Conservation (phyloP, 768 basidiomycete genomes). For the Multifurca ochricompacta region DNA sequence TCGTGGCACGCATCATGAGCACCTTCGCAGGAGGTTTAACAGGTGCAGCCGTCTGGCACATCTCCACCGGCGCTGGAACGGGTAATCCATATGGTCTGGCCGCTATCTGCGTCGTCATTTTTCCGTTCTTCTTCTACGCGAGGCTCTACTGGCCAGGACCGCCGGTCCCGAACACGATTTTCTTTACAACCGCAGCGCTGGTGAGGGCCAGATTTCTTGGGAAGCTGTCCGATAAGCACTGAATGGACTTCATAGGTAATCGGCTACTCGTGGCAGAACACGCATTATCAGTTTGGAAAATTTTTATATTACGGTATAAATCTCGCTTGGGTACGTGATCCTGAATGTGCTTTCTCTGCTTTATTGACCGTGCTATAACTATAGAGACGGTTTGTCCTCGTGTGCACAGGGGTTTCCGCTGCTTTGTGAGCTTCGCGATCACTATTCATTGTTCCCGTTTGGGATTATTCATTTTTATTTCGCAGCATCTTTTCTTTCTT, state of each 20-base stretch:
- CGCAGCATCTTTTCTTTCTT: slow-evolving; percentile 58
- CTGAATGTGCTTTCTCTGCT: not conserved
- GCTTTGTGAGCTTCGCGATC: slow-evolving; percentile 51
- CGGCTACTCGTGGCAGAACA: slow-evolving; percentile 68
- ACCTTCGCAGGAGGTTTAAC: slow-evolving; percentile 60
- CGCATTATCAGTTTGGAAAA: slow-evolving; percentile 37
- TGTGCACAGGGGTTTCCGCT: slow-evolving; percentile 61
- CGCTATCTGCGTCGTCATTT: slow-evolving; percentile 57
- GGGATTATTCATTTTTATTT: not conserved
- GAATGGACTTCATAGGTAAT: slow-evolving; percentile 58
- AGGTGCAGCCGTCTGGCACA: slow-evolving; percentile 68
- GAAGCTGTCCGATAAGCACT: not conserved
- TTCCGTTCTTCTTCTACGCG: slow-evolving; percentile 66
- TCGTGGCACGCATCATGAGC: slow-evolving; percentile 50
- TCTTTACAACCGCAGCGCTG: slow-evolving; percentile 54
- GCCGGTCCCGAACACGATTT: slow-evolving; percentile 63
- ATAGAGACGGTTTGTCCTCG: slow-evolving; percentile 61
- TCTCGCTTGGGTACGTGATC: slow-evolving; percentile 60
- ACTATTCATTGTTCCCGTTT: slow-evolving; percentile 15
- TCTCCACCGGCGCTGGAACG: slow-evolving; percentile 49
- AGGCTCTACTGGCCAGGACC: slow-evolving; percentile 67
- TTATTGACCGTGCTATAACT: not conserved
- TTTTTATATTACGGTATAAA: slow-evolving; percentile 52
- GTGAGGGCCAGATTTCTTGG: slow-evolving; percentile 34
- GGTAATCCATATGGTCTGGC: slow-evolving; percentile 68